Evolutionary conservation across 805 yeast genomes (phyloP), one percentile per base, ranked within the genome.

Genomic region (Nakazawaea ambrosiae): DNA sequence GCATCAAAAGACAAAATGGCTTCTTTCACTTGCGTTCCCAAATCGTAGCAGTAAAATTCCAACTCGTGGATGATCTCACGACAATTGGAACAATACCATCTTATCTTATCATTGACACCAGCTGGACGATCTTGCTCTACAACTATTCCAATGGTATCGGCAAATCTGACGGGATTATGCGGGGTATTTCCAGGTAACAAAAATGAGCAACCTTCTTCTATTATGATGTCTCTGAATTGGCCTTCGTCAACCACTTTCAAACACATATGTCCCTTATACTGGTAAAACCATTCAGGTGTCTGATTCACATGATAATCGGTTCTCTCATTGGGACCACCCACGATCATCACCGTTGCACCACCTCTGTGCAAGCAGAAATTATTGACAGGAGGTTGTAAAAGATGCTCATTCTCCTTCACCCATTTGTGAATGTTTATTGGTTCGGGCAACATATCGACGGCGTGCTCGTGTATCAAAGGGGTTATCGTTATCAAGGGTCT

Each of bases 251-350:
- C 95, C 1, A 89, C 95, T 44, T 76, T 78, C 44, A 89, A 66
- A 16, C 83, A 71, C 95, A 89, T 88, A 19, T 68, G 65, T 2
- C 97, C 97, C 57, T 85, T 85, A 55, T 81, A 74, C 68, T 83
- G 90, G 60, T 81, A 78, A 57, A 89, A 89, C 75, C 87, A 89
- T 52, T 89, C 97, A 1, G 97, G 96, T 0, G 97, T 89, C 49
- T 86, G 94, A 53, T 89, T 89, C 34, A 89, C 75, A 53, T 89
- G 97, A 55, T 86, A 89, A 55, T 89, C 97, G 0, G 95, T 88
- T 41, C 97, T 68, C 51, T 81, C 95, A 55, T 89, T 89, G 3
- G 97, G 97, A 0, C 97, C 97, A 12, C 97, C 97, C 2, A 89
- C 95, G 36, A 88, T 78, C 96, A 89, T 89, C 26, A 88, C 87